These are phyloP conservation scores for Diaporthe ampelina DNA, from an alignment of 2,329 filamentous ascomycete species.

Conservation along the genomic window DNA sequence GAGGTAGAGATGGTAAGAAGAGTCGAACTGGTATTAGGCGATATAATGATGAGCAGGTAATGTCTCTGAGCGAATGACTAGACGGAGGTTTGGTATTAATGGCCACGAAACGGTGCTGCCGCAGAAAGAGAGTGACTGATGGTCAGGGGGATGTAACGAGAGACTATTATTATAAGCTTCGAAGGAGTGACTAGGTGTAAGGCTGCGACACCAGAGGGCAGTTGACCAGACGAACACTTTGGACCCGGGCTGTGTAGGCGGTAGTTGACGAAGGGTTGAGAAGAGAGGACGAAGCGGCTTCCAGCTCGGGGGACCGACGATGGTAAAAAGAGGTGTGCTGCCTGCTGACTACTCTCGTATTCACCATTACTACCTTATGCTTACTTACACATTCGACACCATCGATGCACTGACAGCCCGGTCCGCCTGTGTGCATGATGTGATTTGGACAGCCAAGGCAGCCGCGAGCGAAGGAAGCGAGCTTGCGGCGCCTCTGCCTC, in stretches of 20 bases:
- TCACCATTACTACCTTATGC: conserved; percentile 16
- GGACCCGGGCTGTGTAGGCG: conserved; percentile 13
- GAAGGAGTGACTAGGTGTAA: conserved; percentile 38
- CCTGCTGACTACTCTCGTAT: conserved; percentile 29
- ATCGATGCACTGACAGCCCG: conserved; percentile 3
- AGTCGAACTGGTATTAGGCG: conserved; percentile 11
- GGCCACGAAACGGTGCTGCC: conserved; percentile 23
- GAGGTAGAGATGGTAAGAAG: not conserved
- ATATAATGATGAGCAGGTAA: conserved; percentile 19
- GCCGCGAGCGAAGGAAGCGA: conserved; percentile 31
- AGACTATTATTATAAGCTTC: conserved; percentile 28
- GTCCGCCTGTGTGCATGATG: conserved; percentile 19
- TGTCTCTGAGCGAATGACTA: conserved; percentile 35
- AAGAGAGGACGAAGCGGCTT: not conserved
- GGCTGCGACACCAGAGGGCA: conserved; percentile 37
- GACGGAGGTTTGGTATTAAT: conserved; percentile 26
- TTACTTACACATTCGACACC: conserved; percentile 20
- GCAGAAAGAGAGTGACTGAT: conserved; percentile 36
- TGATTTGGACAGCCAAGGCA: conserved; percentile 31
- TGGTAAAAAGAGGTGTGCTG: conserved; percentile 34
- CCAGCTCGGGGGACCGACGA: conserved; percentile 3
- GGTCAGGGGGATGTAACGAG: conserved; percentile 34
- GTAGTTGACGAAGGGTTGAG: conserved; percentile 22
- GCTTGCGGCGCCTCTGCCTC: conserved; percentile 19
- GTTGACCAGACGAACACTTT: conserved; percentile 28